Conservation (phyloP, 2,329 filamentous ascomycete species). For the Phoma sp. region DNA sequence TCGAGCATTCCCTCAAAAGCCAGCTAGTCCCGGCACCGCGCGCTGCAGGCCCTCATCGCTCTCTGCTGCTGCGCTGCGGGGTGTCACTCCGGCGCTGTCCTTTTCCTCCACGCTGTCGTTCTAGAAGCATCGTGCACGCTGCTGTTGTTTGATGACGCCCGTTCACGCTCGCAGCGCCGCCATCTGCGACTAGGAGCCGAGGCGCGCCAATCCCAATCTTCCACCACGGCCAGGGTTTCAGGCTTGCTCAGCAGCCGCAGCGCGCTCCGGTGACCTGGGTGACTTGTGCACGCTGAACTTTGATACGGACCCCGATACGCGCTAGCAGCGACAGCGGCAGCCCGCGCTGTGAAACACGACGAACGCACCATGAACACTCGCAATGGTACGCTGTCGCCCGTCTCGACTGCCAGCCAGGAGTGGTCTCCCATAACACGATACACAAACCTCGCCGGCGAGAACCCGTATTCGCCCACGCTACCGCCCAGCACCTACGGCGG, state of each 20-base stretch:
- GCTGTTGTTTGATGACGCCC: conserved; percentile 4
- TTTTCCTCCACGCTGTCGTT: background rate
- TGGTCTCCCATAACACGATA: conserved; percentile 52
- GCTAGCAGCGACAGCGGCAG: conserved; percentile 31
- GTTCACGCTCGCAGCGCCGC: background rate
- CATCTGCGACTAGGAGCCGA: background rate
- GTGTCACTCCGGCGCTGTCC: conserved; percentile 3
- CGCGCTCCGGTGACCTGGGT: background rate
- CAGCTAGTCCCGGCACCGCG: conserved; percentile 16
- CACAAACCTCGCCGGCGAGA: conserved; percentile 46
- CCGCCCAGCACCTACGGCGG: conserved; percentile 45
- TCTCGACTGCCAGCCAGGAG: conserved; percentile 51
- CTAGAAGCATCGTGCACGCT: background rate
- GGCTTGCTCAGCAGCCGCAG: conserved; percentile 8
- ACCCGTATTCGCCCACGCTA: conserved; percentile 48
- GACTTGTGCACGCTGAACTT: background rate
- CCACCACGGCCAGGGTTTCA: conserved; percentile 1
- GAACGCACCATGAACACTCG: conserved; percentile 44
- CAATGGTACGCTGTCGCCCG: conserved; percentile 50
- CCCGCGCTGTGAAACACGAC: conserved; percentile 31
- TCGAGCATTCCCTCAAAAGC: conserved; percentile 17
- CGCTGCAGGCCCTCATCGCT: conserved; percentile 2
- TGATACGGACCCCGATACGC: conserved; percentile 4
- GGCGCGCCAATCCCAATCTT: background rate
- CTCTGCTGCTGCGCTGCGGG: conserved; percentile 8